Conservation (phyloP, 108 stramenopile species). For the Heterococcus sp. region DNA sequence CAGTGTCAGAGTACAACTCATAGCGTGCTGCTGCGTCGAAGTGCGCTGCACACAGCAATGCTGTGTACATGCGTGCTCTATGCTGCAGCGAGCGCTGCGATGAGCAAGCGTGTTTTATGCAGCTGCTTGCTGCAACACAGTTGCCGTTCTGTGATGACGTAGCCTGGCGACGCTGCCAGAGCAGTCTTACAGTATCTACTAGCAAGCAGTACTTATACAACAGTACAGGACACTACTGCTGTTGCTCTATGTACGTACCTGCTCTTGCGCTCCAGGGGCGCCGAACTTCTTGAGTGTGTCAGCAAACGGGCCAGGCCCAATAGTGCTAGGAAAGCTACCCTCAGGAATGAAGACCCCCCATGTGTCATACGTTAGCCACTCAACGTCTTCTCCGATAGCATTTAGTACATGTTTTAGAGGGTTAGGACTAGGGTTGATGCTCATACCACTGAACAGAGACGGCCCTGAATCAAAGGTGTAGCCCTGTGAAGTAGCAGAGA, state of each 20-base stretch:
- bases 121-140: too few species aligned
- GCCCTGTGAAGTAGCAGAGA: too few species aligned
- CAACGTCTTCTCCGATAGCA: constrained; percentile 69
- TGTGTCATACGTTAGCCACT: constrained; percentile 74
- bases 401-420: constrained; percentile 78
- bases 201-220: too few species aligned
- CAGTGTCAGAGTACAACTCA: not conserved
- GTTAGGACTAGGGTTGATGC: constrained; percentile 63
- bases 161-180: too few species aligned
- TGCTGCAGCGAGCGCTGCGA: constrained; percentile 16
- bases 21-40: constrained; percentile 39
- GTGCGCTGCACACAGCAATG: constrained; percentile 26
- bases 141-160: too few species aligned
- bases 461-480: constrained; percentile 89
- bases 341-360: constrained; percentile 83
- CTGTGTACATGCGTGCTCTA: constrained; percentile 35
- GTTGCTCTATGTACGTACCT: too few species aligned
- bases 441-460: constrained; percentile 74
- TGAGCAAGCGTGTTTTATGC: constrained; percentile 32
- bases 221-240: too few species aligned
- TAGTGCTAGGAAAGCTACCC: constrained; percentile 71
- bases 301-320: constrained; percentile 71
- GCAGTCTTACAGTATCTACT: too few species aligned
- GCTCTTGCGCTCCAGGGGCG: constrained; percentile 43
- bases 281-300: constrained; percentile 71